A percentile compares a stretch with the other conserved stretches of the same genome.
Conservation (phyloP, 106 monocot genomes). For the Acorus calamus region DNA sequence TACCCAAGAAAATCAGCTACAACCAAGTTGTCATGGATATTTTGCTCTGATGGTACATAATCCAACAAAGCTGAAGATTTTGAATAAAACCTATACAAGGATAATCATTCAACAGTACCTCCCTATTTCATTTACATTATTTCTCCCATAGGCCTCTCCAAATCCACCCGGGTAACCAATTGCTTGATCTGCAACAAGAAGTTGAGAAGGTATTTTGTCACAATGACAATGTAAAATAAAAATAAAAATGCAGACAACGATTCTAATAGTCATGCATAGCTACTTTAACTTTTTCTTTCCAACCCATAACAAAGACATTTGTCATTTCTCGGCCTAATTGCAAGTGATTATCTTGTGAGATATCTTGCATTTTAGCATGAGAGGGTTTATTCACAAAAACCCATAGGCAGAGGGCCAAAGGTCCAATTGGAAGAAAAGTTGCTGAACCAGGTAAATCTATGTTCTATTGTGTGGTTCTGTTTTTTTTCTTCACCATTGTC, state of each 20-base stretch:
- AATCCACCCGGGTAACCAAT: slow-evolving; percentile 23
- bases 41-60: not conserved
- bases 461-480: no score
- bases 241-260: not conserved
- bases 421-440: no score
- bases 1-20: not conserved
- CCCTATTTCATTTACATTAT: slow-evolving; percentile 9
- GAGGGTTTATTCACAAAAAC: no score
- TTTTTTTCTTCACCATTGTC: no score
- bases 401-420: no score
- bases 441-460: no score
- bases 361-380: no score
- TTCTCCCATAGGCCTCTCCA: slow-evolving; percentile 8
- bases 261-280: not conserved
- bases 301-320: no score
- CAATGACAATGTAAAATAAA: not conserved
- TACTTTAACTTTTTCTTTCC: no score
- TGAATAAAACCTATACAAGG: not conserved
- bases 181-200: slow-evolving; percentile 18
- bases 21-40: not conserved
- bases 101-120: slow-evolving; percentile 4
- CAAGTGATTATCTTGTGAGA: no score
- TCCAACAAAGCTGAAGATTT: not conserved
- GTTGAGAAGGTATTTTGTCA: no score
- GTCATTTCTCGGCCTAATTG: no score